Base-by-base conservation (phyloP, 768 basidiomycete genomes). In the Daedalea quercina region DNA sequence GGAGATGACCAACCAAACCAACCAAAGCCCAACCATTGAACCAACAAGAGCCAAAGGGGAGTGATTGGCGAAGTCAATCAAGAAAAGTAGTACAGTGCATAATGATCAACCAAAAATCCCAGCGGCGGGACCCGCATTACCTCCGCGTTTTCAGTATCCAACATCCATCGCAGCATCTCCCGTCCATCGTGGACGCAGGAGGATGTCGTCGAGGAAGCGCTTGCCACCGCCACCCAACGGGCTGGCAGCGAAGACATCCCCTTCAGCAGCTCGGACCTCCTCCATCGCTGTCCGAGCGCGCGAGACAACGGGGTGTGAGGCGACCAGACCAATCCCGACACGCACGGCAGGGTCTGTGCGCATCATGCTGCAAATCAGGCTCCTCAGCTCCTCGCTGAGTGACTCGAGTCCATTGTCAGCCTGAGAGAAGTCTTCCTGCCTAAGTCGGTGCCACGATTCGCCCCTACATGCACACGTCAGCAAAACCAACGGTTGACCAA, bases 401-500 rank as follows among this genome's bases (percentile, higher is more conserved):
- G 48, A 37, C 11, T 25, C 48, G 47, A 73, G 77, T 31, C 77
- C 75, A 59, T 87, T 66, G 63, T 90, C 82, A 52, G 94, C 82
- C 65, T 92, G 91, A 47, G 84, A 80, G 65, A 96, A 94, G 71
- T 99, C 90, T 65, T 95, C 89, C 53, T 81, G 81, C 52, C 96
- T 85, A 33, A 98, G 76, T 57, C 87, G 83, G 63, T 96, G 94
- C 96, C 96, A 99, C 1, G 87, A 80, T 47, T 89, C 84, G 23
- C 95, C 95, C 76, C 93, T 94, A 61, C 57, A 20, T 1, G 42
- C 37, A 11, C 34, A 35, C 34, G 25, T 33, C 40, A 19, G 55
- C 47, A 41, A 42, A 20, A 50, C 55, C 55, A 56, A 44, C 55
- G 56, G 19, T 12, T 47, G 42, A 33, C 43, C 51, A 35, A 52